Percentiles rank a stretch among this genome's conserved stretches.
These are phyloP conservation scores for Rosa persica DNA, from an alignment of 306 rosid genomes.

Conservation along the genomic window DNA sequence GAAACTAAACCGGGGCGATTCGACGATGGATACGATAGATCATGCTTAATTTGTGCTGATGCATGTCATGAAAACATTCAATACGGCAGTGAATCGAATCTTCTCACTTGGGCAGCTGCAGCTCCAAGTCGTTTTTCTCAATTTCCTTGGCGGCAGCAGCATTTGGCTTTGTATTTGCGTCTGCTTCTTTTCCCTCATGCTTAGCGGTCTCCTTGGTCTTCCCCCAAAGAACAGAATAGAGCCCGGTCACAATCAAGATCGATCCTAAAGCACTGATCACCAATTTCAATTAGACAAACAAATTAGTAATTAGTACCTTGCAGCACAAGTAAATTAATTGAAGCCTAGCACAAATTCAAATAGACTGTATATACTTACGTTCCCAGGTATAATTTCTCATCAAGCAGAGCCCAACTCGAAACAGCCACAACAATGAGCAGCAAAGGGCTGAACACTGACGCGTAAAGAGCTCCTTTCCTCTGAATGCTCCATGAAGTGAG, in stretches of 20 bases:
- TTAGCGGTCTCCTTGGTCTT: conserved; percentile 50
- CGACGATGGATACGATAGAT: background rate
- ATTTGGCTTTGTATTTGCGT: background rate
- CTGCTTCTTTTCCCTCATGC: conserved; percentile 2
- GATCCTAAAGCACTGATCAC: conserved; percentile 60
- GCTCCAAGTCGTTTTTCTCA: conserved; percentile 19
- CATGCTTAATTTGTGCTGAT: background rate
- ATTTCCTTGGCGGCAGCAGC: background rate
- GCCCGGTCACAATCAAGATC: conserved; percentile 54
- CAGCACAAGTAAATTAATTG: background rate
- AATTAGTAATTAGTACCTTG: background rate
- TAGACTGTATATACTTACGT: conserved; percentile 45
- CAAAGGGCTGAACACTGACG: conserved; percentile 67
- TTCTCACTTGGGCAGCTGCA: conserved; percentile 6
- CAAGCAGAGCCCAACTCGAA: conserved; percentile 65
- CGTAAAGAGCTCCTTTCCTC: conserved; percentile 74
- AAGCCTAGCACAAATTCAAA: background rate
- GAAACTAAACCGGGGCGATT: background rate
- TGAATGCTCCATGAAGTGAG: conserved; percentile 68
- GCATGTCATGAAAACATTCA: background rate
- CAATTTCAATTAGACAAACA: background rate
- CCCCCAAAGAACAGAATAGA: conserved; percentile 79
- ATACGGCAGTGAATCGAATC: background rate
- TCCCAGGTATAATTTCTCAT: conserved; percentile 59
- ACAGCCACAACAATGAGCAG: conserved; percentile 56